Evolutionary conservation across 768 basidiomycete genomes (phyloP).

Genomic region (Macrolepiota fuliginosa): DNA sequence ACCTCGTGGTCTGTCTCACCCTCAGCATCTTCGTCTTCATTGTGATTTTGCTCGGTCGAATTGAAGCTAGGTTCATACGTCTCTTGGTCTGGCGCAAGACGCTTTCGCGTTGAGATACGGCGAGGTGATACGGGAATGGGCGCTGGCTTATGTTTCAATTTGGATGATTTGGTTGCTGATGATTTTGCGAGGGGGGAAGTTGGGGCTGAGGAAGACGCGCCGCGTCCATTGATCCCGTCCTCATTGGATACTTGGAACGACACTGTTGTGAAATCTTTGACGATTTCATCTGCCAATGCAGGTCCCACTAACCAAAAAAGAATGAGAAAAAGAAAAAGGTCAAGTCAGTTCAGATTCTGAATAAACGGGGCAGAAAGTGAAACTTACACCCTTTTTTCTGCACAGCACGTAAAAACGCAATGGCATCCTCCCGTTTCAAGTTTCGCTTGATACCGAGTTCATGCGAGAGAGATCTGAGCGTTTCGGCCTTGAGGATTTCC

Average conservation of each 20-base stretch:
- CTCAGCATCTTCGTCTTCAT: constrained; percentile 1
- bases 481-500: constrained; percentile 12
- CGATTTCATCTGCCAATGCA: constrained; percentile 1
- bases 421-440: constrained; percentile 4
- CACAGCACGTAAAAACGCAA: constrained; percentile 7
- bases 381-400: constrained; percentile 11
- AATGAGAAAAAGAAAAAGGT: background rate
- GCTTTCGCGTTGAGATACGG: constrained; percentile 2
- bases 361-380: background rate
- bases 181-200: background rate
- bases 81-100: constrained; percentile 1
- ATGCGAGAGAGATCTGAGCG: background rate
- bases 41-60: background rate
- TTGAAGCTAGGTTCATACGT: background rate
- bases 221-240: background rate
- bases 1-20: background rate
- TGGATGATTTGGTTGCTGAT: background rate
- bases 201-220: background rate
- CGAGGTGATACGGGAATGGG: background rate
- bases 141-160: too few species aligned
- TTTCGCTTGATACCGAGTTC: constrained; percentile 8
- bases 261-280: background rate
- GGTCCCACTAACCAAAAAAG: constrained; percentile 7
- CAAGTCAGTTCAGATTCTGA: background rate
- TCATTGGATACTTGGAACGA: background rate